Percentiles rank a stretch among this genome's conserved stretches.
Conservation (phyloP, 1,284 basidiomycete species). For the Athelia sp. region DNA sequence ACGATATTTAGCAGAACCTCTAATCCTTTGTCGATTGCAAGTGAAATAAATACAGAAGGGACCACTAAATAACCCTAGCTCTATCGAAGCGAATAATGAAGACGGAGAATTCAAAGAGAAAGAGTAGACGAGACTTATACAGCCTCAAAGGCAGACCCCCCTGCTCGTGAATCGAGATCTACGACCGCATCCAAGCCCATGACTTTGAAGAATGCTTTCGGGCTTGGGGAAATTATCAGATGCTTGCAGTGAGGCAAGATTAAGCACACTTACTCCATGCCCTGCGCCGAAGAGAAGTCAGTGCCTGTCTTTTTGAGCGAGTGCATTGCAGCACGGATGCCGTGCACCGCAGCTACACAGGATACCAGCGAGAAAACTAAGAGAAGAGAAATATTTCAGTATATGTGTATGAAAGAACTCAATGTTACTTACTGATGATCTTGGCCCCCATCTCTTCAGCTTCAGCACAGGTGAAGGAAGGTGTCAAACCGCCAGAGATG, state of each 20-base stretch:
- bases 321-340: constrained; percentile 66
- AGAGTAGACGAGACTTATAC: too few relatives aligned
- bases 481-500: constrained; percentile 72
- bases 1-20: too few relatives aligned
- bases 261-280: constrained; percentile 55
- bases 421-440: constrained; percentile 56
- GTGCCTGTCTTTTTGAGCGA: constrained; percentile 73
- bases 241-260: neutral
- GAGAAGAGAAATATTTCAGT: too few relatives aligned
- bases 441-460: constrained; percentile 71
- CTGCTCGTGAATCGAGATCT: constrained; percentile 52
- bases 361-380: constrained; percentile 69
- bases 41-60: too few relatives aligned
- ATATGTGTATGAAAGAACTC: too few relatives aligned
- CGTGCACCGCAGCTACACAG: constrained; percentile 69
- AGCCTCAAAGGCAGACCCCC: constrained; percentile 49
- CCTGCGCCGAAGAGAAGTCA: constrained; percentile 60
- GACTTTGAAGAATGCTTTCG: neutral
- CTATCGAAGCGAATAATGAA: too few relatives aligned
- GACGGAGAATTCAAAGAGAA: too few relatives aligned
- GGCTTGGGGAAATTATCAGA: neutral
- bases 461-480: constrained; percentile 63
- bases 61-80: too few relatives aligned
- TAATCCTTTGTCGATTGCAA: too few relatives aligned
- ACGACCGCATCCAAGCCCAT: constrained; percentile 53